Evolutionary conservation across 257 asterid genomes (phyloP).

Genomic region (Primulina eburnea): DNA sequence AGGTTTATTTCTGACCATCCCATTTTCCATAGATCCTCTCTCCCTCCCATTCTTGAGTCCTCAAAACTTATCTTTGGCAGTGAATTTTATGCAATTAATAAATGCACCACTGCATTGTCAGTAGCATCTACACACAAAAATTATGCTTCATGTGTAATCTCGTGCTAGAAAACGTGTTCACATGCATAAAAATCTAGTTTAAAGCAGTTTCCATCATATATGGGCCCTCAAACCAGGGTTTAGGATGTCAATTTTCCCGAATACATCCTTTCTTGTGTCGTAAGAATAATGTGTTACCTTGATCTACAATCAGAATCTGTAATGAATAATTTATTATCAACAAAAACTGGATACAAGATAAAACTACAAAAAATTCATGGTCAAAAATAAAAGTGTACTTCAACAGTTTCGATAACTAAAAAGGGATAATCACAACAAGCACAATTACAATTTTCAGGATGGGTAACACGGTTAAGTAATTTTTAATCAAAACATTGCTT

Average conservation of each 20-base stretch:
- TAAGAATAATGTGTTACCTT: neutral
- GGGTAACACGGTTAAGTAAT: neutral
- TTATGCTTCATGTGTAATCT: neutral
- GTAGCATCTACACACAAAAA: neutral
- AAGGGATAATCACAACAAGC: neutral
- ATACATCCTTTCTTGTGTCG: neutral
- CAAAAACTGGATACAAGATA: neutral
- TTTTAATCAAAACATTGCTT: neutral
- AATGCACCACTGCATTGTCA: slow-evolving; percentile 16
- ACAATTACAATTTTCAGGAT: neutral
- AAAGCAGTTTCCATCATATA: neutral
- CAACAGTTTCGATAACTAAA: neutral
- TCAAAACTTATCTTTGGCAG: slow-evolving; percentile 13
- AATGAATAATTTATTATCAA: neutral
- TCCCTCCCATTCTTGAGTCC: slow-evolving; percentile 8
- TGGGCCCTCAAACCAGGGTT: neutral
- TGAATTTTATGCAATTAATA: slow-evolving; percentile 4
- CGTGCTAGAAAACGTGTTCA: neutral
- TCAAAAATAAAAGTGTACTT: neutral
- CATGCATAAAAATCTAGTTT: neutral
- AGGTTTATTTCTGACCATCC: slow-evolving; percentile 36
- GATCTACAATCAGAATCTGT: neutral
- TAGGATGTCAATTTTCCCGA: neutral
- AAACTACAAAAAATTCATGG: neutral
- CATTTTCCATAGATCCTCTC: slow-evolving; percentile 38